Conservation (phyloP, 257 asterid species). For the Primulina tabacum region DNA sequence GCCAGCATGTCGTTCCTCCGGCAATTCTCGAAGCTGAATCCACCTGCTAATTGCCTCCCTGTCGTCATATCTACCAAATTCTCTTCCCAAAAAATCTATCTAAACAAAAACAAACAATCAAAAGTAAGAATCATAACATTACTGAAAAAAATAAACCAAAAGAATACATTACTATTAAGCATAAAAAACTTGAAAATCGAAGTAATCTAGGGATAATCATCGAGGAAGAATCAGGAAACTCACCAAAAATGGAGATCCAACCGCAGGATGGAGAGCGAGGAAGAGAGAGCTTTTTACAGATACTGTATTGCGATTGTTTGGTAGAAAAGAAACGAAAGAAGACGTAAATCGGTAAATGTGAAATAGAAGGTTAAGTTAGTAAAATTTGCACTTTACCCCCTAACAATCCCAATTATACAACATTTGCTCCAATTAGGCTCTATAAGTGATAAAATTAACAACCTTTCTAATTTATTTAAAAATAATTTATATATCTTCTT, state of each 20-base stretch:
- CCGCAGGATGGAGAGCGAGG: background rate
- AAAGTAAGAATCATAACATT: too few species aligned
- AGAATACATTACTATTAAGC: background rate
- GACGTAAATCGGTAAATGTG: background rate
- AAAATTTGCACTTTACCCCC: too few species aligned
- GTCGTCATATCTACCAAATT: slow-evolving; percentile 21
- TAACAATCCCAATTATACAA: too few species aligned
- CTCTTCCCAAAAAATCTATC: slow-evolving; percentile 6
- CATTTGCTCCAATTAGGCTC: too few species aligned
- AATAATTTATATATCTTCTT: too few species aligned
- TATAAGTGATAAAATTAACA: too few species aligned
- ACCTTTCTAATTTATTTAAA: too few species aligned
- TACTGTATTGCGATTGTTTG: background rate
- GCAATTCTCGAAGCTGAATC: slow-evolving; percentile 81
- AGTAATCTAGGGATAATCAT: background rate
- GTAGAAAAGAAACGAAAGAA: slow-evolving; percentile 10
- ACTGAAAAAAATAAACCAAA: too few species aligned
- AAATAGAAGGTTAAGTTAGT: background rate
- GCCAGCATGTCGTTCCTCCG: slow-evolving; percentile 78
- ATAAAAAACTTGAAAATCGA: background rate
- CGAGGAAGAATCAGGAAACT: background rate
- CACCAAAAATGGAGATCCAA: background rate
- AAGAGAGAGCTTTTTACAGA: background rate
- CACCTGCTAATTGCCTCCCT: slow-evolving; percentile 52
- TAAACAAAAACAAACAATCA: background rate